Evolutionary conservation across 1,139 yeast genomes (phyloP).

Genomic region (Spencermartinsiella ligniputridi): DNA sequence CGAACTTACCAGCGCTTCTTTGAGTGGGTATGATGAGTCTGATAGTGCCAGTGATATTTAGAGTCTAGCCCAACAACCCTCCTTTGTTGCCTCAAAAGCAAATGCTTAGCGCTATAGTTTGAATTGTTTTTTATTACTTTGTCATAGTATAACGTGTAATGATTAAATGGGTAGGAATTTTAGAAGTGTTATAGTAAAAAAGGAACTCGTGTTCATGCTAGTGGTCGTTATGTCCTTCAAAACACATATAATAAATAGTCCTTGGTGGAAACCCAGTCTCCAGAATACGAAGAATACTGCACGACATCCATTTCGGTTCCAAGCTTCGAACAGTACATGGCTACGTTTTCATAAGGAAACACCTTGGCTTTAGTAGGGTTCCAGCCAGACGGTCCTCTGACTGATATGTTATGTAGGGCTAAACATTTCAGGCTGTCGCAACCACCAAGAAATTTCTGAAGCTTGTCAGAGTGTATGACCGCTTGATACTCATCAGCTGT

Average conservation of each 20-base stretch:
- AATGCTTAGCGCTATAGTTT: too few species aligned
- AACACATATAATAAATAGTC: conserved; percentile 1
- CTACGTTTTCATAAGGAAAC: neutral
- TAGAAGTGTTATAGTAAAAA: too few species aligned
- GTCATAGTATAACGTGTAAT: neutral
- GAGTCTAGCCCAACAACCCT: neutral
- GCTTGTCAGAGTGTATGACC: neutral
- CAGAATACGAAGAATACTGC: neutral
- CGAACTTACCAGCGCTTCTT: conserved; percentile 22
- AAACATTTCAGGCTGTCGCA: neutral
- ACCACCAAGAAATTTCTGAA: neutral
- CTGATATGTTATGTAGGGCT: neutral
- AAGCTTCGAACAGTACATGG: neutral
- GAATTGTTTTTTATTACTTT: too few species aligned
- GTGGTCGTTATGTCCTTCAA: too few species aligned
- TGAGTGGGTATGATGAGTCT: conserved; percentile 24
- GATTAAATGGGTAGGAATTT: too few species aligned
- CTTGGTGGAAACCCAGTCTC: neutral
- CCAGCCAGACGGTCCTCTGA: neutral
- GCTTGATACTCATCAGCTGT: neutral
- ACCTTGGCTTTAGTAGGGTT: conserved; percentile 1
- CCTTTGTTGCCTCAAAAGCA: too few species aligned
- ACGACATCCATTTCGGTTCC: neutral
- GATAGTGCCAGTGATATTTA: conserved; percentile 18
- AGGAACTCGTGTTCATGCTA: too few species aligned